Evolutionary conservation across 2,329 filamentous ascomycete genomes (phyloP), one percentile per base, ranked within the genome.

Genomic region (Colletotrichum caudatum): DNA sequence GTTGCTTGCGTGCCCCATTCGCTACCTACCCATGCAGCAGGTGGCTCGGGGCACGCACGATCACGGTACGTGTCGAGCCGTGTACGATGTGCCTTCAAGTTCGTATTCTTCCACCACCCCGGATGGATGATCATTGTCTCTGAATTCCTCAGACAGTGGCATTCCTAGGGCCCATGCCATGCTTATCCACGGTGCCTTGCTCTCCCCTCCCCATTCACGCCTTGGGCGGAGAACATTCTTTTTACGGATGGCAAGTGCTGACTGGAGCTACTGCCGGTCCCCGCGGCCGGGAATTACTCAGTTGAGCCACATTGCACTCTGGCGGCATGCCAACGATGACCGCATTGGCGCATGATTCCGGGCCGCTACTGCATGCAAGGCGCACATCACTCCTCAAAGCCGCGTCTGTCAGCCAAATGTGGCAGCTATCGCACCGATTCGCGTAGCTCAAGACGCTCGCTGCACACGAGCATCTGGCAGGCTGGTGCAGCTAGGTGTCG

Each of bases 401-500:
- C 26, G 16, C 14, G 29, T 23, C 9, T n/a, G 20, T 20, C 51
- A n/a, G 29, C 16, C 35, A 20, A 39, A 26, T 16, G 48, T 14
- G 44, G 26, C 33, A 26, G 53, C 51, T 23, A 29, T 18, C 48
- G 46, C 14, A 16, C 20, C 39, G 46, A 50, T 39, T 18, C 46
- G 46, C 33, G 46, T 41, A 37, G 60, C 35, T 37, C 51, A 39
- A 37, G 61, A 14, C 29, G 56, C 41, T 29, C 20, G 56, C 35
- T 9, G 62, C 57, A 66, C 62, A 56, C n/a, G 57, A 23, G 18
- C n/a, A 33, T 44, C n/a, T 41, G 16, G 23, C 58, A 65, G 44
- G 57, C 46, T n/a, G 57, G 23, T 62, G 68, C 64, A 58, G 41
- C 51, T 68, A 58, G 41, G 44, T 68, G 57, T 69, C 65, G 50